phyloP scores from a whole-genome alignment of 106 monocot genomes.

The Amphibolis antarctica region DNA sequence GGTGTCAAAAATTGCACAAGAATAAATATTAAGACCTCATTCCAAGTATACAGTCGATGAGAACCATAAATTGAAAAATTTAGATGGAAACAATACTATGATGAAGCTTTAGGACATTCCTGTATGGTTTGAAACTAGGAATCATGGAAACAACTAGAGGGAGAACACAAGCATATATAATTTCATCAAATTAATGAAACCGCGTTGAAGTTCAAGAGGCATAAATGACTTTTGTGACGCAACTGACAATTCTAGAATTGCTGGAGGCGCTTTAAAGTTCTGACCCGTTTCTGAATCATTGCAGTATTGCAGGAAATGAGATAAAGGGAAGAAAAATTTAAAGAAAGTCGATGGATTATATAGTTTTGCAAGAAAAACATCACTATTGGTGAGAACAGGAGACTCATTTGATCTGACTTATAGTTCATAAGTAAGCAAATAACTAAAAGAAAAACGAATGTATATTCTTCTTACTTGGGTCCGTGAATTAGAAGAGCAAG shows the following conservation, averaged over 20 bases:
- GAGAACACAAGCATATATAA: too few species aligned
- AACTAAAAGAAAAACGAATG: not conserved
- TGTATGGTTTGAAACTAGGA: too few species aligned
- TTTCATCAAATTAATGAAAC: too few species aligned
- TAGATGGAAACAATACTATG: not conserved
- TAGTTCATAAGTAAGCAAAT: not conserved
- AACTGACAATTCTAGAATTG: too few species aligned
- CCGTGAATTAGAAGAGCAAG: constrained; percentile 66
- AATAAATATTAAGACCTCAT: not conserved
- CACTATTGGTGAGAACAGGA: not conserved
- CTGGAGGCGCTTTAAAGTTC: too few species aligned
- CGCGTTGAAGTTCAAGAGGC: too few species aligned
- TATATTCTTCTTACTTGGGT: constrained; percentile 36
- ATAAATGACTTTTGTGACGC: too few species aligned
- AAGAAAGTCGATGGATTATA: not conserved
- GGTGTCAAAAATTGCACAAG: not conserved
- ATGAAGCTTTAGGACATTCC: not conserved
- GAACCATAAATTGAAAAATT: not conserved
- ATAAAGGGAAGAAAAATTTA: not conserved
- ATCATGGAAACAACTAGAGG: too few species aligned
- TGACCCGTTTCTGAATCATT: too few species aligned
- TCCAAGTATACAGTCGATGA: not conserved
- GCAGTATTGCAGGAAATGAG: too few species aligned
- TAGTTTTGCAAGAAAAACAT: not conserved
- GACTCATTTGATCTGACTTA: not conserved